Conservation (phyloP, 1,139 yeast species). For the Arxiozyma heterogenica region DNA sequence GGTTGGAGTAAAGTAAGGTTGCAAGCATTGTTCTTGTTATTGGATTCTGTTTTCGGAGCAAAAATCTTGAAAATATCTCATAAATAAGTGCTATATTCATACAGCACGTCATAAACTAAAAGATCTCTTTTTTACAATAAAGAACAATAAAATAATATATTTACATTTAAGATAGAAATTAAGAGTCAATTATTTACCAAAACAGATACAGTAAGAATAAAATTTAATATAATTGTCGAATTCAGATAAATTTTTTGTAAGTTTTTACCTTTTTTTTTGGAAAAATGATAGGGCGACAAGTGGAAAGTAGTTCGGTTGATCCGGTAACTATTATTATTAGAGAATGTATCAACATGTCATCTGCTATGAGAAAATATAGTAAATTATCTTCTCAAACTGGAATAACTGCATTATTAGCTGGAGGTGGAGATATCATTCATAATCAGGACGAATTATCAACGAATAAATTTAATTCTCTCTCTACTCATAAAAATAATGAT, state of each 20-base stretch:
- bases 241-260: no score
- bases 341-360: slow-evolving; percentile 78
- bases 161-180: no score
- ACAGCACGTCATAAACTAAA: neutral
- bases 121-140: neutral
- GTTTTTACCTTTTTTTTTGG: no score
- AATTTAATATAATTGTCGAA: no score
- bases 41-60: neutral
- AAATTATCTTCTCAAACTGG: slow-evolving; percentile 73
- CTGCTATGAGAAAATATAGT: slow-evolving; percentile 83
- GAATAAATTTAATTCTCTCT: slow-evolving; percentile 23
- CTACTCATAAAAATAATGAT: slow-evolving; percentile 33
- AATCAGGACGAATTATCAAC: slow-evolving; percentile 34
- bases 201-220: no score
- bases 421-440: slow-evolving; percentile 34
- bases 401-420: slow-evolving; percentile 76
- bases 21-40: no score
- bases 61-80: no score
- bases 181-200: no score
- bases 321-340: slow-evolving; percentile 78
- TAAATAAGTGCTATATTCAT: neutral
- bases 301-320: slow-evolving; percentile 39
- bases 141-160: neutral
- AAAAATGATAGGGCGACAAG: neutral
- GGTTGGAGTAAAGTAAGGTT: no score